Evolutionary conservation across 2,329 filamentous ascomycete genomes (phyloP), one percentile per base, ranked within the genome.

Genomic region (Trichoderma breve): DNA sequence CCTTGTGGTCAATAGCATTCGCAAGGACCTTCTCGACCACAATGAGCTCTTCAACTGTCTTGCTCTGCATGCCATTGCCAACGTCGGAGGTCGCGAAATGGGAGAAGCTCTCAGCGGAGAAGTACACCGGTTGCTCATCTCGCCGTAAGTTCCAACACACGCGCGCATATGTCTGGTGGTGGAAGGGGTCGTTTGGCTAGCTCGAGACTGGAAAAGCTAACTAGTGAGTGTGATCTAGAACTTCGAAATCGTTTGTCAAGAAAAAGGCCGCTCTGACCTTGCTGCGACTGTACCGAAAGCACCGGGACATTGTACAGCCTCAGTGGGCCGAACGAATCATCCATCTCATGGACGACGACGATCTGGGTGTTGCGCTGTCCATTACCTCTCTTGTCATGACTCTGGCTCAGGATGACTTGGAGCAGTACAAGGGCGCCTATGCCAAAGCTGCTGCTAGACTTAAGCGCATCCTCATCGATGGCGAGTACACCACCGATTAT

Each of bases 281-380:
- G 43, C 89, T 99, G 70, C 92, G 96, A 70, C 84, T 99, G 6
- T 99, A 98, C 83, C 93, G 96, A 76, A 99, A 99, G 84, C 91
- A 95, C 78, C 94, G 95, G 1, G 92, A 91, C 74, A 98, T 99
- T 75, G 93, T 99, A 28, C 95, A 97, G 79, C 92, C 94, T 34
- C 95, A 98, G 84, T 99, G 96, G 96, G 93, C 94, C 8, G 97
- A 99, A 84, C 90, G 96, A 67, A 97, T 99, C 80, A 96, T 99
- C 80, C 96, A 96, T n/a, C 86, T 99, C 55, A 98, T 99, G 95
- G 96, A 99, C 81, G 96, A 99, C 78, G 86, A 90, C 6, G 96
- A 99, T 79, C 90, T 98, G 81, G 96, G 96, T 70, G 96, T 99
- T 39, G 94, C 94, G 8, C 87, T 99, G 28, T 99, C 97, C 0